Conservation (phyloP, 768 basidiomycete species). For the Collybia sp. region DNA sequence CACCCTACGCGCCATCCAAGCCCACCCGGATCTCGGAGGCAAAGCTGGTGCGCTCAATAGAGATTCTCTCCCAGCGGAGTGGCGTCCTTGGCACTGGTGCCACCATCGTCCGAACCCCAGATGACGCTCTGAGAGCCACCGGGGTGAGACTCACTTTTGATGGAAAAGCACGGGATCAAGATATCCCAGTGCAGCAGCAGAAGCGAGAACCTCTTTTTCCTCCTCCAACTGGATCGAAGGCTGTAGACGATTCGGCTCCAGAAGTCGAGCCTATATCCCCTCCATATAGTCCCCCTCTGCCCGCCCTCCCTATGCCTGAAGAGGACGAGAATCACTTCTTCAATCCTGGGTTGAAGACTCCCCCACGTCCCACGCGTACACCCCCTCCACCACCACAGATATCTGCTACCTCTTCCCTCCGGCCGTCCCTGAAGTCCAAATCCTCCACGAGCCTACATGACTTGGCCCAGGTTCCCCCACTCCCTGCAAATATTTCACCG, state of each 20-base stretch:
- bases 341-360: constrained; percentile 22
- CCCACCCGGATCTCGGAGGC: constrained; percentile 36
- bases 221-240: constrained; percentile 5
- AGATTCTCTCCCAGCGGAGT: constrained; percentile 33
- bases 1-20: constrained; percentile 27
- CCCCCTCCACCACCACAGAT: constrained; percentile 12
- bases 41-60: constrained; percentile 36
- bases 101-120: constrained; percentile 72
- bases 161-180: constrained; percentile 10
- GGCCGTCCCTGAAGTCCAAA: constrained; percentile 34
- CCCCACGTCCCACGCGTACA: constrained; percentile 26
- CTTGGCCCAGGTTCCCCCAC: constrained; percentile 40
- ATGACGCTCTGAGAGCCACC: constrained; percentile 63
- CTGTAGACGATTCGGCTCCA: constrained; percentile 5
- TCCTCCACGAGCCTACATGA: constrained; percentile 31
- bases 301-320: constrained; percentile 42
- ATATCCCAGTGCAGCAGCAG: constrained; percentile 1
- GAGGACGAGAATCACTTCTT: constrained; percentile 21
- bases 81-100: constrained; percentile 68
- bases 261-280: constrained; percentile 19
- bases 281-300: constrained; percentile 48
- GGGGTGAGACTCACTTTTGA: constrained; percentile 36
- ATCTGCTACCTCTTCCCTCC: constrained; percentile 16
- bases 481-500: constrained; percentile 39
- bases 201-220: constrained; percentile 2